Evolutionary conservation across 2,329 filamentous ascomycete species (phyloP).

Genomic region (Alternaria arbusti): DNA sequence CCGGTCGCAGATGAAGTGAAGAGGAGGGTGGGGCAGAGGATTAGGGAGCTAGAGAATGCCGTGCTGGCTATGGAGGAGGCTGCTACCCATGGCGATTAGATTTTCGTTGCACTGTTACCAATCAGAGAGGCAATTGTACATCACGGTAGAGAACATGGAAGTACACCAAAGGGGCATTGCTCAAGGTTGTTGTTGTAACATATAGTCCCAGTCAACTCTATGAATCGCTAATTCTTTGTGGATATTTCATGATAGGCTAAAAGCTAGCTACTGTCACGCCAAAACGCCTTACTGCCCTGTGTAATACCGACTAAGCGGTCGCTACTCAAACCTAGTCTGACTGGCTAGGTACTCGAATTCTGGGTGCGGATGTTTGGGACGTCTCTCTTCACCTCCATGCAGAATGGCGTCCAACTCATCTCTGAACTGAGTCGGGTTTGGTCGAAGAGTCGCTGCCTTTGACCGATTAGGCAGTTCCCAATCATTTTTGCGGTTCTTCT

Average conservation of each 20-base stretch:
- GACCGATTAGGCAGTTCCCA: conserved; percentile 6
- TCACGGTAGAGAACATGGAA: background rate
- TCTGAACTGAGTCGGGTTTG: conserved; percentile 13
- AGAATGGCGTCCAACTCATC: conserved; percentile 35
- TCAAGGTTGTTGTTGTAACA: background rate
- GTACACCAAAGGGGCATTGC: background rate
- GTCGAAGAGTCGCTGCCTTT: background rate
- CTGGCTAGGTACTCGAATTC: conserved; percentile 7
- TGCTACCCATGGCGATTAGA: conserved; percentile 56
- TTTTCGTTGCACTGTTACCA: background rate
- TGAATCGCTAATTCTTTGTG: background rate
- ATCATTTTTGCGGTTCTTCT: conserved; percentile 13
- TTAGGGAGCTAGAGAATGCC: conserved; percentile 61
- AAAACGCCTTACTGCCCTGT: background rate
- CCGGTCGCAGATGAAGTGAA: conserved; percentile 59
- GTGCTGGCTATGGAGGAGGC: conserved; percentile 59
- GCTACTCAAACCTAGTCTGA: background rate
- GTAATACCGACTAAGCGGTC: background rate
- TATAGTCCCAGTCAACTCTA: background rate
- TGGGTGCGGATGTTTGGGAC: background rate
- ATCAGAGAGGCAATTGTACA: background rate
- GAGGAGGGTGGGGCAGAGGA: conserved; percentile 57
- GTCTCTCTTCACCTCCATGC: conserved; percentile 15
- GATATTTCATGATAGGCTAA: background rate
- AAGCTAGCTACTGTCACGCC: background rate